Evolutionary conservation across 164 flowering plant genomes (phyloP), one percentile per base, ranked within the genome.

Genomic region (Liquidambar formosana): DNA sequence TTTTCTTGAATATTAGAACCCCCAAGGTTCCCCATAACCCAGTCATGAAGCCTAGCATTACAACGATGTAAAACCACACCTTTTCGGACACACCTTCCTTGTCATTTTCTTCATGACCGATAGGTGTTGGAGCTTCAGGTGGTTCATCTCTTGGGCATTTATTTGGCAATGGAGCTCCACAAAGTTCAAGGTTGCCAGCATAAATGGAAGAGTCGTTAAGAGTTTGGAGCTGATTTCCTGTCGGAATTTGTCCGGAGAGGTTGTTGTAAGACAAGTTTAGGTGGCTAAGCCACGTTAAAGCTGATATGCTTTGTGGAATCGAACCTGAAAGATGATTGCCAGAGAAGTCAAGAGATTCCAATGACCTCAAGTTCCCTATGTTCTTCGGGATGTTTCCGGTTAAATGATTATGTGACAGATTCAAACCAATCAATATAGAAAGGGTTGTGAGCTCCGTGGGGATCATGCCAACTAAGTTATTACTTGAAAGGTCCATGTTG

Each of bases 301-400:
- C 51, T 11, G 72, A 23, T 12, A 71, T 25, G 43, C 48, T 71
- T 8, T 12, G 1, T 1, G 78, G 78, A 41, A 76, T 71, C 12
- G 46, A 15, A 1, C 75, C 72, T 0, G 72, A 62, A 15, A 76
- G 57, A 16, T 57, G 67, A 47, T 75, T 75, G n/a, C 5, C 28
- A 0, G 78, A 71, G 14, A 75, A 41, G 28, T 76, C 78, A 0
- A 76, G 69, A 46, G 78, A 57, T 41, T 71, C 69, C 23, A 75
- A 26, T 5, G 0, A 21, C 33, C 23, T 45, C 33, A 72, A 45
- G 44, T 63, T 38, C 10, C 67, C 79, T 21, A 71, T 64, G 10
- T 4, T 59, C 49, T n/a, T 38, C 1, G 65, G 65, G 26, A 63
- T 63, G 51, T 19, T 23, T 63, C 65, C 51, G 0, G 28, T 14